A percentile compares a stretch with the other conserved stretches of the same genome.
These are phyloP conservation scores for Xylaria sp. DNA, from an alignment of 2,329 filamentous ascomycete species.

Conservation along the genomic window DNA sequence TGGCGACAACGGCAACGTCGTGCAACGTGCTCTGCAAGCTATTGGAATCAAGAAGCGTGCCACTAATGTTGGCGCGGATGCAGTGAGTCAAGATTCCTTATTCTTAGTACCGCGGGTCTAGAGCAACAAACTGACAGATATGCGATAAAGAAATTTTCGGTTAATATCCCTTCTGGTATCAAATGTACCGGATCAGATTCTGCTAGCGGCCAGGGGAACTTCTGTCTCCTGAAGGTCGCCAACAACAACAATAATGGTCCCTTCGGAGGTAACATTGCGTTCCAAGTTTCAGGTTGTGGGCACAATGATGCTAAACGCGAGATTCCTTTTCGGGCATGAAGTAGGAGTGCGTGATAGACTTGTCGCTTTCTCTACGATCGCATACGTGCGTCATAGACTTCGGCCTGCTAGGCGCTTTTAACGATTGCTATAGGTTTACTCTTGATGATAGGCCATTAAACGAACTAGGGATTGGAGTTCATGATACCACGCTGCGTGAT, in stretches of 20 bases:
- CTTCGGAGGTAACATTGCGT: slow-evolving; percentile 20
- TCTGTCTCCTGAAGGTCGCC: slow-evolving; percentile 23
- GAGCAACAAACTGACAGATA: neutral
- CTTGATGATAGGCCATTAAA: no score
- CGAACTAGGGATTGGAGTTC: no score
- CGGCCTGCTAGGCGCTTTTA: neutral
- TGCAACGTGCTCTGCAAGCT: slow-evolving; percentile 16
- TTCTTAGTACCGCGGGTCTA: no score
- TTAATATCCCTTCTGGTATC: slow-evolving; percentile 17
- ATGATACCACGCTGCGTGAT: no score
- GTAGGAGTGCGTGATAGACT: neutral
- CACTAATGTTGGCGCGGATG: slow-evolving; percentile 17
- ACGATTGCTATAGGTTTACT: no score
- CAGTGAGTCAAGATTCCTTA: slow-evolving; percentile 19
- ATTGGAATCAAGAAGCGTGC: slow-evolving; percentile 20
- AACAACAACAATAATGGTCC: slow-evolving; percentile 23
- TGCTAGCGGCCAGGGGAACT: slow-evolving; percentile 12
- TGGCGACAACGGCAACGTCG: slow-evolving; percentile 10
- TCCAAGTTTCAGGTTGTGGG: slow-evolving; percentile 6
- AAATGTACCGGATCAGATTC: slow-evolving; percentile 13
- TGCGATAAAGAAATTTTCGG: slow-evolving; percentile 3
- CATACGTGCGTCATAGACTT: neutral
- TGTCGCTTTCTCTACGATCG: neutral
- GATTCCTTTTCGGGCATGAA: slow-evolving; percentile 4
- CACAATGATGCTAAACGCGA: neutral